Evolutionary conservation across 352 stramenopile species (phyloP), one percentile per base, ranked within the genome.

Genomic region (Bremia lactucae): DNA sequence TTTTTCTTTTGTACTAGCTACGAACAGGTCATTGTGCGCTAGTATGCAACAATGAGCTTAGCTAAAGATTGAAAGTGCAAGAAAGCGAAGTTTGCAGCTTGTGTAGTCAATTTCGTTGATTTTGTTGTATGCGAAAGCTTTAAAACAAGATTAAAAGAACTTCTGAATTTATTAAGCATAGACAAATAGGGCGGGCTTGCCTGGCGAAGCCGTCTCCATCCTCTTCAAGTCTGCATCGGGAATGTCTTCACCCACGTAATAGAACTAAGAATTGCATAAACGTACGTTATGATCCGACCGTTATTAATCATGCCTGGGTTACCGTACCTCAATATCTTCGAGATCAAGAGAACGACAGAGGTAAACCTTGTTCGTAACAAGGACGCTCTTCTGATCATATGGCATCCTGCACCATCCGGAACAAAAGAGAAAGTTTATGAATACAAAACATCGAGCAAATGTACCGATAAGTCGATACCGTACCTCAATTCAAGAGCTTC

Each of bases 351-450:
- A 88, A 19, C 74, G 73, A 48, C 75, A 62, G 36, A 96, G 56
- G 68, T 97, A 98, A 31, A 81, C 51, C 55, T 95, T 80, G 73
- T 95, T 96, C 49, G 76, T 79, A 20, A 79, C 65, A 41, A 98
- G 70, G 52, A 97, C 90, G 7, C 73, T 72, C 67, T 87, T 85
- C 60, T 98, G 92, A 71, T 97, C 88, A 65, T 97, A 98, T 18
- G 93, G 88, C 64, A 97, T 92, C 46, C 78, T 93, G 31, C 28
- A 19, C 19, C 13, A 46, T 28, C 31, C 24, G 8, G 44, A 62
- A 35, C 20, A 59, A 39, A 28, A 39, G 35, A 48, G 31, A 46
- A 16, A 40, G n/a, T n/a, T n/a, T n/a, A n/a, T n/a, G n/a, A n/a
- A n/a, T n/a, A n/a, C n/a, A n/a, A 31, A 14, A 31, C 13, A 62